Base-by-base conservation (phyloP, 495 filamentous ascomycete species). In the Platismatia glauca region DNA sequence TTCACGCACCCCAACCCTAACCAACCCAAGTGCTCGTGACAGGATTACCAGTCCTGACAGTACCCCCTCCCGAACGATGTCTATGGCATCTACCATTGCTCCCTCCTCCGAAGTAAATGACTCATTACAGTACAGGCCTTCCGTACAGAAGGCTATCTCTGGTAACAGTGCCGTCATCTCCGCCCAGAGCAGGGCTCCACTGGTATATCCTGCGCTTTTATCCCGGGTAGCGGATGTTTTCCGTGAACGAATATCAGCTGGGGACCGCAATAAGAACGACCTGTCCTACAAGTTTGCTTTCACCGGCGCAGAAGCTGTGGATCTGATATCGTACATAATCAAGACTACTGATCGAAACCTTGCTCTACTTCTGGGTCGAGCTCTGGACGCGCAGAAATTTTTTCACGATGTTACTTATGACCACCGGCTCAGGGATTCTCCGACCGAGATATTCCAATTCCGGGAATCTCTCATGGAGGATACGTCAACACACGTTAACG, bases 371-470 rank as follows among this genome's bases (percentile, higher is more conserved):
- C 75, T 99, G n/a, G 95, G 95, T 53, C 82, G 95, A 66, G 89
- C 91, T 61, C 77, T 99, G 52, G 95, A 99, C 77, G 95, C 95
- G 48, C 95, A 99, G 74, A 99, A 97, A 73, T 97, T 97, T 74
- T 99, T 99, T 72, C 95, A 97, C 73, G 95, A 99, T 82, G 95
- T 97, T 46, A 96, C 92, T 6, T 99, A 99, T 73, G 92, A 96
- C 64, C 95, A 99, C 71, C 84, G 95, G 55, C 77, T 99, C 60
- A 86, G 95, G 68, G 95, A 99, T 76, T 93, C 91, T 9, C 78
- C 84, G 15, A 84, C 83, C 50, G 95, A 99, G 72, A 87, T 99
- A 66, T 99, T 97, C 73, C 92, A 97, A 71, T 99, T 99, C 74
- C 86, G 89, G 62, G 93, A 97, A 73, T 95, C 89, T 13, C 79